These are phyloP conservation scores for Acacia confusa DNA, from an alignment of 306 rosid genomes.

Conservation along the genomic window DNA sequence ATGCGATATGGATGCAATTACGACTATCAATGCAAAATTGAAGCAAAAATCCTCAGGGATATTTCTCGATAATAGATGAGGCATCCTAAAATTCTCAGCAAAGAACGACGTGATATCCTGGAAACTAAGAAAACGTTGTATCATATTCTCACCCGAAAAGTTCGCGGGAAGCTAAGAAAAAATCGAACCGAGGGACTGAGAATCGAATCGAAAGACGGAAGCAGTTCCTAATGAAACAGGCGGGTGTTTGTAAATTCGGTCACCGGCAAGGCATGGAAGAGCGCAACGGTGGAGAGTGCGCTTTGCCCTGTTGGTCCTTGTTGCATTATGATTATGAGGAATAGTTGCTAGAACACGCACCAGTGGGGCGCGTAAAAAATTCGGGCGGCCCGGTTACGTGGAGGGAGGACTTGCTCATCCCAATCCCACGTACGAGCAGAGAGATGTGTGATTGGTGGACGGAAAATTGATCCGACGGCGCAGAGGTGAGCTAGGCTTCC, in stretches of 20 bases:
- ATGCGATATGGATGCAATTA: conserved; percentile 26
- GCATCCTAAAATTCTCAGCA: neutral
- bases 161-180: conserved; percentile 18
- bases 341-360: conserved; percentile 35
- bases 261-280: conserved; percentile 54
- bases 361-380: conserved; percentile 19
- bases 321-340: conserved; percentile 14
- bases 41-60: conserved; percentile 19
- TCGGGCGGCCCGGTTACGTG: conserved; percentile 1
- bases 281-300: conserved; percentile 53
- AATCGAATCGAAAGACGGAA: conserved; percentile 43
- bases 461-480: conserved; percentile 29
- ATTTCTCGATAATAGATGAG: conserved; percentile 10
- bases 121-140: conserved; percentile 20
- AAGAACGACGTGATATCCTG: neutral
- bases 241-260: conserved; percentile 47
- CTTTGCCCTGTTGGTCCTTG: conserved; percentile 10
- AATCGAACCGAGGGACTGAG: conserved; percentile 21
- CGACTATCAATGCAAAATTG: neutral
- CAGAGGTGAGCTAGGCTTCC: conserved; percentile 38
- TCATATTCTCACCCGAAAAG: conserved; percentile 49
- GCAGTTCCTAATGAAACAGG: conserved; percentile 29
- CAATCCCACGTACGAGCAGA: neutral
- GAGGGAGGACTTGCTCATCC: neutral
- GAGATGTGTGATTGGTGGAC: conserved; percentile 31